Evolutionary conservation across 2,329 filamentous ascomycete genomes (phyloP).

Genomic region (Didymellaceae sp.): DNA sequence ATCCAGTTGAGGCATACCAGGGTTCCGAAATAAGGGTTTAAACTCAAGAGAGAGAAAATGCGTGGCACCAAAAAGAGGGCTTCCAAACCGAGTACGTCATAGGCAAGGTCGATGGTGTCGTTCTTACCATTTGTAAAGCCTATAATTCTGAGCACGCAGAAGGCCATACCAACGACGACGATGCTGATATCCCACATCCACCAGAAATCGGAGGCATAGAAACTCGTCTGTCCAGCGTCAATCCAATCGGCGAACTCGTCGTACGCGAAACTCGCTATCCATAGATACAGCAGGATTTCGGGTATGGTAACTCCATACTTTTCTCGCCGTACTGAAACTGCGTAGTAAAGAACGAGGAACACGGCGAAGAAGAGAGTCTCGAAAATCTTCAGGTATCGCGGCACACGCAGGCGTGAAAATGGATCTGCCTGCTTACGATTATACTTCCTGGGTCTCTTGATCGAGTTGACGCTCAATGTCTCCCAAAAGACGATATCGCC

Average conservation of each 20-base stretch:
- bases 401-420: slow-evolving; percentile 75
- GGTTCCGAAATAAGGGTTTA: slow-evolving; percentile 90
- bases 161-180: slow-evolving; percentile 73
- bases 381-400: slow-evolving; percentile 83
- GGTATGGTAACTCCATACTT: slow-evolving; percentile 68
- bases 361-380: slow-evolving; percentile 81
- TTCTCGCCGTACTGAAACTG: slow-evolving; percentile 79
- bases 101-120: slow-evolving; percentile 76
- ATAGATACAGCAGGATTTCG: slow-evolving; percentile 80
- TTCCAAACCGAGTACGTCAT: slow-evolving; percentile 88
- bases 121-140: slow-evolving; percentile 68
- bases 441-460: slow-evolving; percentile 79
- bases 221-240: slow-evolving; percentile 81
- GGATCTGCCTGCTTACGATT: slow-evolving; percentile 56
- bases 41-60: slow-evolving; percentile 83
- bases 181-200: slow-evolving; percentile 57
- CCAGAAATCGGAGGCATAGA: slow-evolving; percentile 49
- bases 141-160: slow-evolving; percentile 71
- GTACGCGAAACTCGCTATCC: slow-evolving; percentile 86
- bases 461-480: slow-evolving; percentile 72
- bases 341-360: slow-evolving; percentile 82
- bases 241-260: slow-evolving; percentile 78
- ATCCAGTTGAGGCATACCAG: slow-evolving; percentile 58
- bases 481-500: slow-evolving; percentile 91
- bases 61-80: slow-evolving; percentile 87